Percentiles rank a stretch among this genome's conserved stretches.
These are phyloP conservation scores for Stygiomarasmius scandens DNA, from an alignment of 1,284 basidiomycete genomes.

Conservation along the genomic window DNA sequence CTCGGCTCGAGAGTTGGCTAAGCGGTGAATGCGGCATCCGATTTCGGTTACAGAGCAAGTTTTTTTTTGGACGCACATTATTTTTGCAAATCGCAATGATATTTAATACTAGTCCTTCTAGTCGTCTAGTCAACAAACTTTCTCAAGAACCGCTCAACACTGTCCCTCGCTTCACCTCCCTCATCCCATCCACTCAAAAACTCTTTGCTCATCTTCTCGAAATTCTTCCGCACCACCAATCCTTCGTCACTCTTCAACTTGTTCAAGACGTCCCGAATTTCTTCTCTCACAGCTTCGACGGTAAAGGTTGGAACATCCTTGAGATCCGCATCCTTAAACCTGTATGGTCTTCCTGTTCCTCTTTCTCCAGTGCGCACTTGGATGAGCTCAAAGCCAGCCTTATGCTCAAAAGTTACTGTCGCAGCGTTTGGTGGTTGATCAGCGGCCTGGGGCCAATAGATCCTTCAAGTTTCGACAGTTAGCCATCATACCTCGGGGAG, in stretches of 20 bases:
- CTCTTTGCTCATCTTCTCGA: background rate
- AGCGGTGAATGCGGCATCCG: too few relatives aligned
- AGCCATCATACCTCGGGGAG: background rate
- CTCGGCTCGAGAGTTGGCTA: too few relatives aligned
- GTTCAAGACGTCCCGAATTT: background rate
- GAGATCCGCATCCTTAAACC: background rate
- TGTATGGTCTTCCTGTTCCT: constrained; percentile 2
- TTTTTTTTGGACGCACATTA: too few relatives aligned
- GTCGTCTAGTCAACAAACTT: constrained; percentile 1
- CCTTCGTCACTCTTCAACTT: constrained; percentile 3
- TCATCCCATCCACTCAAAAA: constrained; percentile 4
- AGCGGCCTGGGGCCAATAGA: background rate
- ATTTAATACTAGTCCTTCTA: too few relatives aligned
- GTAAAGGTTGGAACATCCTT: constrained; percentile 3
- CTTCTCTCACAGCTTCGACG: constrained; percentile 3
- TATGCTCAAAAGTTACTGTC: background rate
- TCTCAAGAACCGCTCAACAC: background rate
- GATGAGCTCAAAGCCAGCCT: constrained; percentile 6
- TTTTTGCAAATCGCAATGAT: too few relatives aligned
- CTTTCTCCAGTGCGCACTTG: background rate
- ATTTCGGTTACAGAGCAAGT: too few relatives aligned
- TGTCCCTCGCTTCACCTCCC: background rate
- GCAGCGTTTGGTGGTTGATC: constrained; percentile 9
- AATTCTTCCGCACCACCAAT: constrained; percentile 1
- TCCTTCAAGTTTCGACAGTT: background rate